Base-by-base conservation (phyloP, 2,329 filamentous ascomycete genomes). In the Coniochaeta prunicola region DNA sequence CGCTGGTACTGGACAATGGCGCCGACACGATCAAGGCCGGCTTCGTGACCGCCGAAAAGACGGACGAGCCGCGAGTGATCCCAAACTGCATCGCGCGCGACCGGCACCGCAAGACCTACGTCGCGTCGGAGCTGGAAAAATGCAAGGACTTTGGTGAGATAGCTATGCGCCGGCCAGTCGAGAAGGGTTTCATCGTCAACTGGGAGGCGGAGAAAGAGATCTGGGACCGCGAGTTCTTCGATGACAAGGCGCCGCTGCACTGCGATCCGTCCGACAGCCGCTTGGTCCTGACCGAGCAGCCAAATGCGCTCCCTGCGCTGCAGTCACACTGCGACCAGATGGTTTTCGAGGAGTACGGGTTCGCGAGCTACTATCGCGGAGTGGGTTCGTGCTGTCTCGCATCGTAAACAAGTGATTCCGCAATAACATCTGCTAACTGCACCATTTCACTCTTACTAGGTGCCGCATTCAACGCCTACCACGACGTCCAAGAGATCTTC, bases 201-300 rank as follows among this genome's bases (percentile, higher is more conserved):
- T 99, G 94, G 94, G 94, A 99, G 73, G 88, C 89, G 0, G 85
- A 99, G 76, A 93, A 91, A 73, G 92, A 94, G 68, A 91, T 99
- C 57, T 99, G 94, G 94, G 92, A 97, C 68, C 85, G 88, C 65
- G 87, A 92, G 61, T 90, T 97, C 68, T 87, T 96, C 66, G 86
- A 89, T 64, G 77, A 82, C 59, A 84, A 84, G 64, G 85, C 85
- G n/a, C 78, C 80, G 30, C 75, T 86, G 65, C 82, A 79, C 66
- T 91, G 89, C 71, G 87, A 96, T 65, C 45, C 93, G 0, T 77
- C 81, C 57, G 87, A 93, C 58, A 94, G 91, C n/a, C 88, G 91
- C 54, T 75, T 99, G 59, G 76, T 99, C 4, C 80, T 97, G 56
- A 86, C 90, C 1, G 94, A 99, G 72, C 89, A 91, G 53, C 88